Conservation (phyloP, 2,329 filamentous ascomycete genomes). For the Tolypocladium paradoxum region DNA sequence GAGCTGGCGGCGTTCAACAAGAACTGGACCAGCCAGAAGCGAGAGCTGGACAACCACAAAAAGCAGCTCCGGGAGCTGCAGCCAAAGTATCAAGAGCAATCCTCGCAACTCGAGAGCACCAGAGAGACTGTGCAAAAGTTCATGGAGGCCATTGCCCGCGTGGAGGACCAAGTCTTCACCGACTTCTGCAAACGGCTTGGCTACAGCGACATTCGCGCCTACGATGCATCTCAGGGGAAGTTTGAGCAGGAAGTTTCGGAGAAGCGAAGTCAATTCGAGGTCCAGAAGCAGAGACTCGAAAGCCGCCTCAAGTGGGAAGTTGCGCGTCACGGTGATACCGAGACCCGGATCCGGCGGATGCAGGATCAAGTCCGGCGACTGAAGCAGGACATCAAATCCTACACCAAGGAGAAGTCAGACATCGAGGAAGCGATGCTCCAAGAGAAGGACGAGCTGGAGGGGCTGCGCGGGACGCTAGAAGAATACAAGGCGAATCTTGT, state of each 20-base stretch:
- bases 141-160: constrained; percentile 56
- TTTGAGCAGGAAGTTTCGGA: constrained; percentile 82
- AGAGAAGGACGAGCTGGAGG: constrained; percentile 66
- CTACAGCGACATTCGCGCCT: constrained; percentile 82
- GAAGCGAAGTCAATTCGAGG: constrained; percentile 76
- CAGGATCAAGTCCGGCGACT: constrained; percentile 57
- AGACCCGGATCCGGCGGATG: constrained; percentile 57
- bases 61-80: constrained; percentile 64
- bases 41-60: constrained; percentile 64
- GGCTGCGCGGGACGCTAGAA: constrained; percentile 61
- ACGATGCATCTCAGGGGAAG: constrained; percentile 86
- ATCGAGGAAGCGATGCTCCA: constrained; percentile 65
- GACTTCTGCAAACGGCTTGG: constrained; percentile 79
- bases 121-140: constrained; percentile 40
- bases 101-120: constrained; percentile 52
- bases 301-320: constrained; percentile 48
- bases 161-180: constrained; percentile 81
- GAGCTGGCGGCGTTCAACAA: constrained; percentile 71
- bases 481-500: constrained; percentile 56
- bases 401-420: constrained; percentile 60
- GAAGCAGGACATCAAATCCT: constrained; percentile 55
- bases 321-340: constrained; percentile 43
- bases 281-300: constrained; percentile 68
- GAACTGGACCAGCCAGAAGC: constrained; percentile 76
- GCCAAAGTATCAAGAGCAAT: constrained; percentile 68